Percentiles rank a stretch among this genome's conserved stretches.
These are phyloP conservation scores for Penicillium fuscoglaucum DNA, from an alignment of 2,329 filamentous ascomycete species.

Conservation along the genomic window DNA sequence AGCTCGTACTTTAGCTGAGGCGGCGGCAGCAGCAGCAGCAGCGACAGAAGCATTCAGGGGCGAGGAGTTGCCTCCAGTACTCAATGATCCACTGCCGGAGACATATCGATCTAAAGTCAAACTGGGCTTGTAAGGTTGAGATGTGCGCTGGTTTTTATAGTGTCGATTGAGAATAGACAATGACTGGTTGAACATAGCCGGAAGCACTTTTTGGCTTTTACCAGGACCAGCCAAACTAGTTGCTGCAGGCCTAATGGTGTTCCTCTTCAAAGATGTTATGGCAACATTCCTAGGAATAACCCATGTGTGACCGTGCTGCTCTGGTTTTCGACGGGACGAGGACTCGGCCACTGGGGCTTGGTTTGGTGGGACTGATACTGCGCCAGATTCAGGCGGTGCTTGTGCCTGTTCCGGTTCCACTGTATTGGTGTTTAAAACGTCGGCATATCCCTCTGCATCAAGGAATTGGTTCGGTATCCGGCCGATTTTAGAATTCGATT, in stretches of 20 bases:
- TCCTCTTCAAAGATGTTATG: conserved; percentile 40
- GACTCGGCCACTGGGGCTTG: not conserved
- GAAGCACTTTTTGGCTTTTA: conserved; percentile 16
- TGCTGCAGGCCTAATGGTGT: conserved; percentile 37
- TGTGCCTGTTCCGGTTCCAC: conserved; percentile 7
- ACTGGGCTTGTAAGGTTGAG: conserved; percentile 23
- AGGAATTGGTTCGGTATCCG: conserved; percentile 7
- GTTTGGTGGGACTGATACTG: conserved; percentile 5
- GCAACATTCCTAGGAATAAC: conserved; percentile 36
- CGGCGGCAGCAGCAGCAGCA: not conserved
- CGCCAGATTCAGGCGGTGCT: not conserved
- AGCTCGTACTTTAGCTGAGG: not conserved
- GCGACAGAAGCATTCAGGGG: conserved; percentile 1
- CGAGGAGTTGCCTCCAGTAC: not conserved
- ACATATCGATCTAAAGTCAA: conserved; percentile 42
- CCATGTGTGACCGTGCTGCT: conserved; percentile 34
- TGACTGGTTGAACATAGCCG: conserved; percentile 33
- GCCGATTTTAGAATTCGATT: not conserved
- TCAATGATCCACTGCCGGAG: conserved; percentile 15
- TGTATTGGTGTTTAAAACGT: conserved; percentile 5
- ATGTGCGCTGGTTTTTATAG: conserved; percentile 25
- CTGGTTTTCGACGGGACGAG: conserved; percentile 10
- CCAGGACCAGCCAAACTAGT: conserved; percentile 29
- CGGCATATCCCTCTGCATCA: not conserved
- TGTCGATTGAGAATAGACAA: conserved; percentile 36